These are phyloP conservation scores for Neofusicoccum cordaticola DNA, from an alignment of 2,329 filamentous ascomycete genomes.

Conservation along the genomic window DNA sequence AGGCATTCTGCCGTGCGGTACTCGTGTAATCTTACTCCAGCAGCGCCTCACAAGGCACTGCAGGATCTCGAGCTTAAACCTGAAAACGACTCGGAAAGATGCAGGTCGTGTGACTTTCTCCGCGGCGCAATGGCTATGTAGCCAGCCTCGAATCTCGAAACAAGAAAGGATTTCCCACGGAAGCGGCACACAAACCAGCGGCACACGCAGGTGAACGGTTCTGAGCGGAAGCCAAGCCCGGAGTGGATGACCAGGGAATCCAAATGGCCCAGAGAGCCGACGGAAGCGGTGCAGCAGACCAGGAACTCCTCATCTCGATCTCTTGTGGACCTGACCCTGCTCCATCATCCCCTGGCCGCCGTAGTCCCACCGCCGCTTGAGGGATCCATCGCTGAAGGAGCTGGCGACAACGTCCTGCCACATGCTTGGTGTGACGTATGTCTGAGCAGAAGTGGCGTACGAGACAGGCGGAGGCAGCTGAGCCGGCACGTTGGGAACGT, in stretches of 20 bases:
- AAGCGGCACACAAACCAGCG: neutral
- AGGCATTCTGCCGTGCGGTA: neutral
- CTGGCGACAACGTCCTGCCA: constrained; percentile 50
- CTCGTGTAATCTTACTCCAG: neutral
- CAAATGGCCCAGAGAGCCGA: neutral
- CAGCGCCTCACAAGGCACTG: neutral
- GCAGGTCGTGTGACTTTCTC: neutral
- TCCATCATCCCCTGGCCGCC: constrained; percentile 34
- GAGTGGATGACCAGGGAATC: neutral
- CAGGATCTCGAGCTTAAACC: neutral
- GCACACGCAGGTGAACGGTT: neutral
- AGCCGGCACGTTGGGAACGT: constrained; percentile 27
- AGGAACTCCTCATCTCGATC: constrained; percentile 42
- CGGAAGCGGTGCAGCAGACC: neutral
- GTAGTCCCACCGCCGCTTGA: constrained; percentile 48
- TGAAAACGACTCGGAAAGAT: neutral
- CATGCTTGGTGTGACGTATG: constrained; percentile 49
- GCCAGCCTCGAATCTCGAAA: neutral
- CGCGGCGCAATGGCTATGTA: neutral
- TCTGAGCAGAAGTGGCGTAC: constrained; percentile 29
- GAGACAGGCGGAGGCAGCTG: constrained; percentile 35
- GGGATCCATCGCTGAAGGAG: constrained; percentile 36
- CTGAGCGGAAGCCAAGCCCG: neutral
- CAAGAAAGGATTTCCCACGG: neutral
- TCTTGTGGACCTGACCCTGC: constrained; percentile 36